Evolutionary conservation across 345 rosid genomes (phyloP), one percentile per base, ranked within the genome.

Genomic region (Garcia nutans): DNA sequence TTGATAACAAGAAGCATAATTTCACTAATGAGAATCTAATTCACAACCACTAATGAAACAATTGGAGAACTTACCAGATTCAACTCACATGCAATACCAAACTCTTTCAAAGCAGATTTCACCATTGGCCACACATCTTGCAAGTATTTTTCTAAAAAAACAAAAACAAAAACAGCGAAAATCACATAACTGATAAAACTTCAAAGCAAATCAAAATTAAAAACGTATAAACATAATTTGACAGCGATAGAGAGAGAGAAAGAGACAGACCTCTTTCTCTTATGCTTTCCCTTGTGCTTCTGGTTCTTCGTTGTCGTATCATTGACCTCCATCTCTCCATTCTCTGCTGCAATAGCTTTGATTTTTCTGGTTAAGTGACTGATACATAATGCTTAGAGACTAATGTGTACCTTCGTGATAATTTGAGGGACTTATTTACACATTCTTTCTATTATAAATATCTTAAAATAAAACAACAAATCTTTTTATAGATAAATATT

Each of bases 121-220:
- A 96, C 89, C 82, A 79, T 74, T 3, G 94, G 97, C 99, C 99
- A 93, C 12, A 85, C 89, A 4, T 93, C 98, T 74, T 89, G 94
- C 69, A 93, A 85, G 76, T 93, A 93, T 71, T 96, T 93, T 77
- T 93, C 99, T 89, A 83, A 12, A 24, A 41, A 23, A 0, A 83
- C 12, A 33, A 37, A 41, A 23, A 0, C 47, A n/a, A n/a, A n/a
- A n/a, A n/a, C n/a, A 64, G 7, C 12, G 26, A 26, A 68, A 73
- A 68, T 24, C 6, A 24, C 10, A 41, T 7, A 56, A 22, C 15
- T 2, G 19, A 13, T 6, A 22, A 15, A 12, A 8, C 10, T 7
- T 6, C 13, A 15, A 12, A 8, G n/a, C 2, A 56, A 2, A 3
- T 41, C 20, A 54, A 17, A 37, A 37, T 37, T 37, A 17, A 54